Base-by-base conservation (phyloP, 2,329 filamentous ascomycete species). In the Penicillium digitatum region DNA sequence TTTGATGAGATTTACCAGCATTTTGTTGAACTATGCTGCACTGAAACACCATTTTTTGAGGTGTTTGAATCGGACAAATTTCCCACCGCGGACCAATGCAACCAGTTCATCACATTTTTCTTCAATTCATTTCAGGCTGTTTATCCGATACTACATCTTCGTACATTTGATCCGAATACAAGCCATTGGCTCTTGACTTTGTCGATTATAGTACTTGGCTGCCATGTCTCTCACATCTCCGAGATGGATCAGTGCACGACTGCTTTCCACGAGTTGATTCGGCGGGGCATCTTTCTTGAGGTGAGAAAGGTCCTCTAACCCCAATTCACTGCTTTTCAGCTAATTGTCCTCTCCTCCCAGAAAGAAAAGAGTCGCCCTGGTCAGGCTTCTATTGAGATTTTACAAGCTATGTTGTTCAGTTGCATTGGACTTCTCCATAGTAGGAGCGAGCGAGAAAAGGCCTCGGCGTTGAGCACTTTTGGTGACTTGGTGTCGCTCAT, bases 221-320 rank as follows among this genome's bases (percentile, higher is more conserved):
- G 73, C 50, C 72, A 73, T 47, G 69, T 68, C 57, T 60, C 63
- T 32, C 66, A 68, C 31, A 51, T 56, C 11, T 53, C 62, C 14
- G 60, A 71, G 20, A 60, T 62, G 51, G 63, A 69, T 20, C 60
- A 68, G 7, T 68, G 68, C 46, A 61, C 66, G 32, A 55, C 65
- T 40, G 70, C 73, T 31, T 70, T 77, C 44, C 71, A 77, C 54
- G 76, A 78, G 54, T 69, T 78, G 52, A 62, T 76, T 44, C 71
- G 74, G 16, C 69, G 74, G 32, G 71, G 70, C 34, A 67, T 76
- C 40, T 55, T 66, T 32, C 62, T 69, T 27, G 68, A 72, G 62
- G 73, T 75, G 64, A 62, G 57, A 20, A 11, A 18, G 3, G 14
- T 5, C 2, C 27, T 18, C n/a, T 12, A 1, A 14, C 18, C 1